phyloP scores from a whole-genome alignment of 768 basidiomycete genomes.

The Boletus bicolor region DNA sequence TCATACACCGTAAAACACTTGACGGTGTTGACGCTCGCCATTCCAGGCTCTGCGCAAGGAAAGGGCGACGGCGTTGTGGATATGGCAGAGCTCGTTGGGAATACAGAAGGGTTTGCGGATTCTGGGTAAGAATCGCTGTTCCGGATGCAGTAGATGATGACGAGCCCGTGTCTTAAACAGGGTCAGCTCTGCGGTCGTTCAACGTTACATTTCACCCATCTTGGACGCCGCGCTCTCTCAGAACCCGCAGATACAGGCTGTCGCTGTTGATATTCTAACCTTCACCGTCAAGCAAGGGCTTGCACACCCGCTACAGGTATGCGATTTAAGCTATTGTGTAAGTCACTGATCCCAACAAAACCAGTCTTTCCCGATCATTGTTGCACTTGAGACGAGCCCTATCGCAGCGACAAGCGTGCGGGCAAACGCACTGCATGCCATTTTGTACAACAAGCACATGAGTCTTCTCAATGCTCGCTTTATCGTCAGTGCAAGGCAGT shows the following conservation, averaged over 20 bases:
- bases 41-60: slow-evolving; percentile 19
- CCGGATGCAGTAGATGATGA: background rate
- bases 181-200: slow-evolving; percentile 91
- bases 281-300: slow-evolving; percentile 95
- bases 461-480: slow-evolving; percentile 87
- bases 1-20: background rate
- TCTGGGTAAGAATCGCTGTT: slow-evolving; percentile 69
- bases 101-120: slow-evolving; percentile 93
- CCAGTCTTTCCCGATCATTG: slow-evolving; percentile 86
- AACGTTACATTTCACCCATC: slow-evolving; percentile 84
- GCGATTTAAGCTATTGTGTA: slow-evolving; percentile 15
- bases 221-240: slow-evolving; percentile 76
- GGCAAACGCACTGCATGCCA: slow-evolving; percentile 75
- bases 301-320: slow-evolving; percentile 88
- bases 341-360: background rate
- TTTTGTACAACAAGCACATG: slow-evolving; percentile 85
- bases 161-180: slow-evolving; percentile 39
- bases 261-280: slow-evolving; percentile 86
- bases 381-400: slow-evolving; percentile 89
- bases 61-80: slow-evolving; percentile 52
- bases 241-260: slow-evolving; percentile 65
- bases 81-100: slow-evolving; percentile 93
- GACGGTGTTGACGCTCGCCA: background rate
- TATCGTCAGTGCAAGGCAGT: slow-evolving; percentile 71
- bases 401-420: slow-evolving; percentile 57